Evolutionary conservation across 495 filamentous ascomycete genomes (phyloP).

Genomic region (Aspergillus sclerotioniger): DNA sequence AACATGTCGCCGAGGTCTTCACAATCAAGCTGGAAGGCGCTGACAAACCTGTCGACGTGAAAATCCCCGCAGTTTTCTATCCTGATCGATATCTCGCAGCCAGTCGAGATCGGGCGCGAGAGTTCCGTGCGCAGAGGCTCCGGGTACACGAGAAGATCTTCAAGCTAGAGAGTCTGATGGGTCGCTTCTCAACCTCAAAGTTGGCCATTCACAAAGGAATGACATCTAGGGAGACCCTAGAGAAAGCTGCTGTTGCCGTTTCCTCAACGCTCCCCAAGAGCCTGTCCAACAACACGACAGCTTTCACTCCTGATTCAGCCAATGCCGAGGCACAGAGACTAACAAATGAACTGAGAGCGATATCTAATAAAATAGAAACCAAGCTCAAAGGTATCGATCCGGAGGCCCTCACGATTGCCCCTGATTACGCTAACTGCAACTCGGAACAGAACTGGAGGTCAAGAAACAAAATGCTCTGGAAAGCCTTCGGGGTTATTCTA

Average conservation of each 20-base stretch:
- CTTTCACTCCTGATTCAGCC: constrained; percentile 12
- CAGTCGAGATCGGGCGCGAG: constrained; percentile 51
- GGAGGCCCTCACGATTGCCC: background rate
- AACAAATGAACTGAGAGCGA: constrained; percentile 35
- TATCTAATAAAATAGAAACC: constrained; percentile 44
- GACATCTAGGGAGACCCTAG: constrained; percentile 34
- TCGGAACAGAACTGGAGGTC: constrained; percentile 47
- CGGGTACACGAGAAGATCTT: constrained; percentile 39
- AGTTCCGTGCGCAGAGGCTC: constrained; percentile 43
- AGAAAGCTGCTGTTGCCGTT: constrained; percentile 33
- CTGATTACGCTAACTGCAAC: constrained; percentile 7
- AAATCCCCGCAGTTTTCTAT: constrained; percentile 71
- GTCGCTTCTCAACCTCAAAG: constrained; percentile 30
- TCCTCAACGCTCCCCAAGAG: constrained; percentile 27
- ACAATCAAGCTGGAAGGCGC: constrained; percentile 55
- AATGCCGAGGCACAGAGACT: constrained; percentile 31
- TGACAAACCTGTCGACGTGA: constrained; percentile 54
- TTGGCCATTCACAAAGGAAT: constrained; percentile 22
- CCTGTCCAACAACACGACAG: constrained; percentile 20
- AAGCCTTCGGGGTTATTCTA: constrained; percentile 46
- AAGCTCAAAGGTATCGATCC: constrained; percentile 47
- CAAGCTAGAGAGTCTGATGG: constrained; percentile 37
- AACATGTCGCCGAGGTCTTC: constrained; percentile 64
- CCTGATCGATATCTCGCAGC: constrained; percentile 72
- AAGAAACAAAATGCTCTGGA: constrained; percentile 49